A percentile compares a stretch with the other conserved stretches of the same genome.
These are phyloP conservation scores for Halophytophthora polymorphica DNA, from an alignment of 352 stramenopile genomes.

Conservation along the genomic window DNA sequence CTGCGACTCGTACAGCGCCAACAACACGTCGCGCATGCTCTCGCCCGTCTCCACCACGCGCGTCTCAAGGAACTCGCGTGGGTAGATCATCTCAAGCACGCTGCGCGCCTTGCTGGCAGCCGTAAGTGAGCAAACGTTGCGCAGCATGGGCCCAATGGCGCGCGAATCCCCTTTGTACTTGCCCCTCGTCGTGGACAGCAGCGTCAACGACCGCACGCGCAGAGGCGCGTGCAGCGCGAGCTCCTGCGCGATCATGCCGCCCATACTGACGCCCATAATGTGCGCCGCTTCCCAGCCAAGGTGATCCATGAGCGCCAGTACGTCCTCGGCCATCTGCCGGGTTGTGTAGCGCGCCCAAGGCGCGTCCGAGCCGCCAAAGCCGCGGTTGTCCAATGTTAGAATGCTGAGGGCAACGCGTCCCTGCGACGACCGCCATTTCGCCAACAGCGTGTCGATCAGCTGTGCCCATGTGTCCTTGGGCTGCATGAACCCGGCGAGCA, in stretches of 20 bases:
- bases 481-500: slow-evolving; percentile 56
- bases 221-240: slow-evolving; percentile 37
- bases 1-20: slow-evolving; percentile 22
- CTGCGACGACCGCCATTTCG: slow-evolving; percentile 32
- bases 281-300: slow-evolving; percentile 47
- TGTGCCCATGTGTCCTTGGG: slow-evolving; percentile 55
- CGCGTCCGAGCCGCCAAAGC: slow-evolving; percentile 39
- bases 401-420: slow-evolving; percentile 37
- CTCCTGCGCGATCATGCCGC: slow-evolving; percentile 61
- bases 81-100: slow-evolving; percentile 41
- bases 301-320: slow-evolving; percentile 52
- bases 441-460: slow-evolving; percentile 41
- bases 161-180: slow-evolving; percentile 38
- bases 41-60: slow-evolving; percentile 34
- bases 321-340: slow-evolving; percentile 52
- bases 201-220: slow-evolving; percentile 46
- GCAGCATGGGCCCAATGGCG: slow-evolving; percentile 29
- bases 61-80: slow-evolving; percentile 25
- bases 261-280: slow-evolving; percentile 47
- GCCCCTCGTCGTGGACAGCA: slow-evolving; percentile 51
- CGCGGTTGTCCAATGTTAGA: slow-evolving; percentile 58
- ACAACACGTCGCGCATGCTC: slow-evolving; percentile 25
- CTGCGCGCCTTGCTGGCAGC: slow-evolving; percentile 26
- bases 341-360: slow-evolving; percentile 51
- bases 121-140: slow-evolving; percentile 37